These are phyloP conservation scores for Cornus controversa DNA, from an alignment of 148 eudicot genomes.

Conservation along the genomic window DNA sequence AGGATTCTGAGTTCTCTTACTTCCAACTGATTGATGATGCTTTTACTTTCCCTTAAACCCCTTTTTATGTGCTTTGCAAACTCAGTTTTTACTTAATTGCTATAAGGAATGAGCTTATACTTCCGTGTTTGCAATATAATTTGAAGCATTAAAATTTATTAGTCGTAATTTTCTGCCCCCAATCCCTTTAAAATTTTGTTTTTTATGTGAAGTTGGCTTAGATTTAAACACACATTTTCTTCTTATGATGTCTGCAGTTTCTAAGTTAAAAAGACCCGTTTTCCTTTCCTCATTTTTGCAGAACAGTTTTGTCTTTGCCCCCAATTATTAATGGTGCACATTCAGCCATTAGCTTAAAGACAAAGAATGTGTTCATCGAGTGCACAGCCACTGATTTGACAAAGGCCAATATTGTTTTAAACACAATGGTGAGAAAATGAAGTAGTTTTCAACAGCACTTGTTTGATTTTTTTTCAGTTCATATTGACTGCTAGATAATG, in stretches of 20 bases:
- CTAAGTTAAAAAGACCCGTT: neutral
- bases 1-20: neutral
- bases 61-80: neutral
- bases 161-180: neutral
- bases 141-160: no score
- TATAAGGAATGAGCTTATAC: neutral
- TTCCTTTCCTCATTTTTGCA: constrained; percentile 32
- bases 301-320: constrained; percentile 92
- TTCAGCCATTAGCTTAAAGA: constrained; percentile 85
- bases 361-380: constrained; percentile 91
- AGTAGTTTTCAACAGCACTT: neutral
- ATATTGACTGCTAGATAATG: constrained; percentile 1
- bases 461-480: neutral
- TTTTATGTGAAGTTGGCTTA: neutral
- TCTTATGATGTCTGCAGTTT: neutral
- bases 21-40: neutral
- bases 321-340: constrained; percentile 95
- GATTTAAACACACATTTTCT: neutral
- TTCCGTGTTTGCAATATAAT: neutral
- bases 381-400: constrained; percentile 98
- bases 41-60: neutral
- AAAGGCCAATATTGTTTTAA: constrained; percentile 88
- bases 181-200: neutral
- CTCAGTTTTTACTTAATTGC: neutral
- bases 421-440: constrained; percentile 67